phyloP scores from a whole-genome alignment of 148 eudicot genomes.

The Fagopyrum esculentum region DNA sequence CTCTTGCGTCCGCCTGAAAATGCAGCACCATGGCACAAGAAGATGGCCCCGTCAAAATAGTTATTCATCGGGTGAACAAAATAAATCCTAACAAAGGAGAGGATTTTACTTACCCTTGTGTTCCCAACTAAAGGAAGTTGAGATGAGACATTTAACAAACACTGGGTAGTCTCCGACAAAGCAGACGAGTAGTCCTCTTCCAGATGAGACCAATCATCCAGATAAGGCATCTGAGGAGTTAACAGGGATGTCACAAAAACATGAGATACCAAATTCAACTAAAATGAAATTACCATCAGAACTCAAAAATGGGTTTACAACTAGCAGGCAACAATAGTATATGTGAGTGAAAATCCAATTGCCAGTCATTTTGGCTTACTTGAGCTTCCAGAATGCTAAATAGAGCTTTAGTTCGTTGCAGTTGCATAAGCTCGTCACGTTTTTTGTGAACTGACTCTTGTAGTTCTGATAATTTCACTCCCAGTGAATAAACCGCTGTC shows the following conservation, averaged over 20 bases:
- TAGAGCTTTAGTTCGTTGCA: slow-evolving; percentile 33
- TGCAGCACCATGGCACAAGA: slow-evolving; percentile 7
- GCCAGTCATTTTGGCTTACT: slow-evolving; percentile 36
- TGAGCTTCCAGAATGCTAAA: slow-evolving; percentile 52
- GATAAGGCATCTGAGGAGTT: slow-evolving; percentile 43
- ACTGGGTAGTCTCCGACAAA: slow-evolving; percentile 36
- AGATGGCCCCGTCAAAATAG: neutral
- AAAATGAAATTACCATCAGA: neutral
- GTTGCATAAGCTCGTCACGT: slow-evolving; percentile 42
- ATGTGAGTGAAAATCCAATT: neutral
- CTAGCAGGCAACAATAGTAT: neutral
- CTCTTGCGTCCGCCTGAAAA: slow-evolving; percentile 46
- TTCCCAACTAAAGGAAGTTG: slow-evolving; percentile 64
- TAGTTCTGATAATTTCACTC: slow-evolving; percentile 44
- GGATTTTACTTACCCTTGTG: slow-evolving; percentile 40
- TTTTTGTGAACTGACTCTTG: slow-evolving; percentile 46
- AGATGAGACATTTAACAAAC: slow-evolving; percentile 47
- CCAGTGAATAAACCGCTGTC: slow-evolving; percentile 50
- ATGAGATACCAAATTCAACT: neutral
- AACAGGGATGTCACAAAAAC: neutral
- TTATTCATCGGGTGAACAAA: neutral
- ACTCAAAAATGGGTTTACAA: neutral
- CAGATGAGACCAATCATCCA: slow-evolving; percentile 66
- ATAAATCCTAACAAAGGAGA: neutral
- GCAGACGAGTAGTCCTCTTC: slow-evolving; percentile 57